phyloP scores from a whole-genome alignment of 2,329 filamentous ascomycete genomes.

The Fusarium fracticaudum region DNA sequence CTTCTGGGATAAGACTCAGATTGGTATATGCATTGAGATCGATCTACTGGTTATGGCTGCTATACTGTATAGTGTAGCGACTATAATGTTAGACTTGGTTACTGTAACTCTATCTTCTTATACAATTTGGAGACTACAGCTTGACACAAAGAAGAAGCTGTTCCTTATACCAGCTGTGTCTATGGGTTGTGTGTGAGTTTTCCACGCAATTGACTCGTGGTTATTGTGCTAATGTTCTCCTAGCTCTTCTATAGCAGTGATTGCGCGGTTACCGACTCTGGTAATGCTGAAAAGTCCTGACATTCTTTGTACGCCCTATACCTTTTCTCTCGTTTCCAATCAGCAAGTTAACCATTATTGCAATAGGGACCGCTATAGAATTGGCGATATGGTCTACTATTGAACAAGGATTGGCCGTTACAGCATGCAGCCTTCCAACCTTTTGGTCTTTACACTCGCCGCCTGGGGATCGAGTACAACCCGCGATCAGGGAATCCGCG shows the following conservation, averaged over 20 bases:
- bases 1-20: not conserved
- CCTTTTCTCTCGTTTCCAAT: not conserved
- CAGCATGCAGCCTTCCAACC: not conserved
- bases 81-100: not conserved
- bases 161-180: rapidly evolving
- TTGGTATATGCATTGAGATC: not conserved
- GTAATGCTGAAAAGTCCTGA: not conserved
- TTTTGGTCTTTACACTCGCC: not conserved
- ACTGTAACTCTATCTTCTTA: not conserved
- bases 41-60: not conserved
- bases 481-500: not conserved
- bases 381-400: not conserved
- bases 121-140: not conserved
- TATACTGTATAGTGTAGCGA: not conserved
- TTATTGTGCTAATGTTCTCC: rapidly evolving
- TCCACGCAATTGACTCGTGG: rapidly evolving
- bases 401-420: not conserved
- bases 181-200: not conserved
- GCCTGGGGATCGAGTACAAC: rapidly evolving
- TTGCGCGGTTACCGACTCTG: not conserved
- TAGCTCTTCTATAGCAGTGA: not conserved
- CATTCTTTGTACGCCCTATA: not conserved
- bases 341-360: rapidly evolving
- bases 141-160: not conserved
- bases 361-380: not conserved